phyloP scores from a whole-genome alignment of 2,329 filamentous ascomycete species.

The Xylaria sp. region DNA sequence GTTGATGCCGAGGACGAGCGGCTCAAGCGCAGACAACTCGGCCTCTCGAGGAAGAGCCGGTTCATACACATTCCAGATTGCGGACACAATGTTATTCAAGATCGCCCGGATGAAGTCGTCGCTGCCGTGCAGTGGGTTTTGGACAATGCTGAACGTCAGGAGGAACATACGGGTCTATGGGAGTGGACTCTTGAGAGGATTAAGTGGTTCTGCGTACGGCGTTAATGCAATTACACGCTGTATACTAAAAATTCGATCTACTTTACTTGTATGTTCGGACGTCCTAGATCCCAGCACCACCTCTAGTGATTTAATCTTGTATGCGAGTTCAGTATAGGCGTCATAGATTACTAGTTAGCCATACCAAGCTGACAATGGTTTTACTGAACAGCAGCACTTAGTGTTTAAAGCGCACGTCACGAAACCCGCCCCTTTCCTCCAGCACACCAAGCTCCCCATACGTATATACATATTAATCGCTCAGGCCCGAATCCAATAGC shows the following conservation, averaged over 20 bases:
- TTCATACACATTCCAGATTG: slow-evolving; percentile 44
- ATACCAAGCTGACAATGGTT: not conserved
- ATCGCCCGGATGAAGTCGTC: slow-evolving; percentile 43
- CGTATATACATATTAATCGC: no score
- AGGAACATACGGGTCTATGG: not conserved
- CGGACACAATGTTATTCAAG: slow-evolving; percentile 46
- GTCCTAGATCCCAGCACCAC: not conserved
- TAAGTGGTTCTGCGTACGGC: not conserved
- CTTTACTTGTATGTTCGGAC: no score
- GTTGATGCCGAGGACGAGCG: slow-evolving; percentile 44
- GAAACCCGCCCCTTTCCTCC: not conserved
- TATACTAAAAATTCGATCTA: no score
- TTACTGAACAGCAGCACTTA: no score
- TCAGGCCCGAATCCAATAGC: not conserved
- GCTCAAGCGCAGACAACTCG: slow-evolving; percentile 46
- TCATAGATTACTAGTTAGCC: not conserved
- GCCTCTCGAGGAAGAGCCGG: slow-evolving; percentile 37
- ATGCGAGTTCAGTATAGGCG: not conserved
- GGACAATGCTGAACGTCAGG: slow-evolving; percentile 29
- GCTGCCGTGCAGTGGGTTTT: slow-evolving; percentile 46
- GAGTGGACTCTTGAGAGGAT: not conserved
- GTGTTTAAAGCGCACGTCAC: not conserved
- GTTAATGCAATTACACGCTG: not conserved
- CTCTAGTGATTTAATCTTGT: not conserved
- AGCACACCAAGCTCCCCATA: no score